Base-by-base conservation (phyloP, 2,329 filamentous ascomycete species). In the Diaporthe aspalathi region DNA sequence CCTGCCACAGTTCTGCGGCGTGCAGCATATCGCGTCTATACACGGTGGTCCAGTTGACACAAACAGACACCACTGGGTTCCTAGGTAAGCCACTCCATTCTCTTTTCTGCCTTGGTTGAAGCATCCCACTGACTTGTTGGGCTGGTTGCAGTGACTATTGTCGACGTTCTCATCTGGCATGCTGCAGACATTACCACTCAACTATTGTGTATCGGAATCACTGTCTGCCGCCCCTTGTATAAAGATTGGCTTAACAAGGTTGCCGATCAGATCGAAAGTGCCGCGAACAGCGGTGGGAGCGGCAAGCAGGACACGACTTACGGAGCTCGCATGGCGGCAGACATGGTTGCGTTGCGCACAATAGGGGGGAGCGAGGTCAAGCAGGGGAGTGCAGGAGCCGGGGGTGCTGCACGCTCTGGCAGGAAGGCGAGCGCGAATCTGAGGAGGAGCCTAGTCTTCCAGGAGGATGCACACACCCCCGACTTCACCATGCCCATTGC, bases 151-250 rank as follows among this genome's bases (percentile, higher is more conserved):
- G 71, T 53, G 16, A 49, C 35, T 24, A 66, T 73, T 24, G 56
- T 65, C 22, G 69, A 73, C n/a, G 20, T 68, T 2, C 50, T 73
- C 2, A 68, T 73, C 24, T 73, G 71, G 71, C 69, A 71, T 27
- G 69, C 50, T 32, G 71, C 63, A 29, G 71, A 73, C 29, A 45
- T 71, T 5, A 71, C 57, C 20, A 71, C 71, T 11, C 71, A 73
- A 17, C 45, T 73, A 3, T 20, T 71, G 35, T 71, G 71, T 22
- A 71, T 73, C 20, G 66, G 52, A 3, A 27, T 68, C 6, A 73
- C 71, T 6, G 71, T 73, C 24, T 73, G 71, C 38, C 71, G 71
- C 20, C 71, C 71, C 2, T 16, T 73, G 20, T 73, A 73, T 38
- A 73, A 73, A 22, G 65, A 73, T 20, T 73, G 65, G 65, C 49